Percentiles rank a stretch among this genome's conserved stretches.
These are phyloP conservation scores for Erodium chrysanthum DNA, from an alignment of 441 rosid genomes.

Conservation along the genomic window DNA sequence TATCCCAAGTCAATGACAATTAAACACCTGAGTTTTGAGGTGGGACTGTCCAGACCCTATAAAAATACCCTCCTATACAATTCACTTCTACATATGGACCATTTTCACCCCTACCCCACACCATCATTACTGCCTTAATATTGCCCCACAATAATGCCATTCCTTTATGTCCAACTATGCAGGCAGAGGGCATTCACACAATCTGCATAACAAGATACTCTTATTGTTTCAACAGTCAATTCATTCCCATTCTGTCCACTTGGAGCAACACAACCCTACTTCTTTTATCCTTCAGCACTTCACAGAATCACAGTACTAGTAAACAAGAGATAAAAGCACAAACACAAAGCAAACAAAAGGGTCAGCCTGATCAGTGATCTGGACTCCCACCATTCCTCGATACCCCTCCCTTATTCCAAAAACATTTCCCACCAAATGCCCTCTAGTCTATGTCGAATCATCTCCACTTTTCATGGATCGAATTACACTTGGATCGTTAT, in stretches of 20 bases:
- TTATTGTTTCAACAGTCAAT: not conserved
- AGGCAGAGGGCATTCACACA: not conserved
- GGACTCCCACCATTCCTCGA: too few relatives aligned
- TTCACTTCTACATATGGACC: too few relatives aligned
- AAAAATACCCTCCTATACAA: not conserved
- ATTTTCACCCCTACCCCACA: not conserved
- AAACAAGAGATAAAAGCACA: not conserved
- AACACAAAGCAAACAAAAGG: not conserved
- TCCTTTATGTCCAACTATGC: not conserved
- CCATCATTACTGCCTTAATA: not conserved
- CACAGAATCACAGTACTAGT: not conserved
- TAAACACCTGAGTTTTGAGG: not conserved
- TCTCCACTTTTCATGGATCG: not conserved
- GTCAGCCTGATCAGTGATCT: too few relatives aligned
- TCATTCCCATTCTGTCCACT: conserved; percentile 2
- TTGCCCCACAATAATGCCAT: not conserved
- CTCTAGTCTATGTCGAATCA: not conserved
- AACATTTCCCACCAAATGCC: not conserved
- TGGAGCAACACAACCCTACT: not conserved
- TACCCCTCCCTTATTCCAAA: too few relatives aligned
- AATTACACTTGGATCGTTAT: not conserved
- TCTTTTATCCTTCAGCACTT: not conserved
- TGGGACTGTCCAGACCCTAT: not conserved
- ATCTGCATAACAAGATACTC: not conserved
- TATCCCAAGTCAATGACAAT: not conserved